phyloP scores from a whole-genome alignment of 2,329 filamentous ascomycete species.

The Tolypocladium inflatum region DNA sequence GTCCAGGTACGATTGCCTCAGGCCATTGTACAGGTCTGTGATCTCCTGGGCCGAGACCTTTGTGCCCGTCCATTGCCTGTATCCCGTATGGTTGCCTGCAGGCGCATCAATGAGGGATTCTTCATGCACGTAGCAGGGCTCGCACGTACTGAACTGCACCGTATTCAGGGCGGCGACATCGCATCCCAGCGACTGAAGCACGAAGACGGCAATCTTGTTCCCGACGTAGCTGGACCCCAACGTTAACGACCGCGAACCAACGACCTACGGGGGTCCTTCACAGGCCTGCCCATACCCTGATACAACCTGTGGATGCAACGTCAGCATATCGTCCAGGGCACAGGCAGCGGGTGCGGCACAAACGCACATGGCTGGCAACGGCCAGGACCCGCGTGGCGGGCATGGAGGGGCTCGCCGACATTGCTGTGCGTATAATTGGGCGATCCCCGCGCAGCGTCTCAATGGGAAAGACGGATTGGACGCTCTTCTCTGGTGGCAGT shows the following conservation, averaged over 20 bases:
- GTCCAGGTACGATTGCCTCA: conserved; percentile 74
- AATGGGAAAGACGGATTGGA: neutral
- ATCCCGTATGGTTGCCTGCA: conserved; percentile 89
- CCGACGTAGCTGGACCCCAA: conserved; percentile 69
- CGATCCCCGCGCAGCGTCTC: neutral
- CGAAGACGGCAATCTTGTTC: conserved; percentile 93
- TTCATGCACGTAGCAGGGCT: neutral
- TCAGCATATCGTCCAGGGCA: neutral
- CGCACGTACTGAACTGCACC: conserved; percentile 81
- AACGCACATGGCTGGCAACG: conserved; percentile 86
- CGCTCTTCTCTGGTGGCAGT: neutral
- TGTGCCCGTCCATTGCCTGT: conserved; percentile 79
- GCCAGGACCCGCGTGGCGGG: conserved; percentile 65
- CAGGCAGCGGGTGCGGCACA: neutral
- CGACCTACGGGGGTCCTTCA: neutral
- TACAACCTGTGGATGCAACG: conserved; percentile 25
- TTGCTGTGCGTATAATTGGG: neutral
- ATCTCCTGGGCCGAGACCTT: conserved; percentile 77
- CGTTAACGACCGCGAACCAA: neutral
- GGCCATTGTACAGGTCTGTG: conserved; percentile 70
- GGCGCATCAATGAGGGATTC: conserved; percentile 4
- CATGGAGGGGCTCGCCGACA: conserved; percentile 15
- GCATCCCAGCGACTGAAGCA: conserved; percentile 86
- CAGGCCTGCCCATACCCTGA: conserved; percentile 23
- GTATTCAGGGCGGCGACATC: conserved; percentile 93